These are phyloP conservation scores for Carex littledalei DNA, from an alignment of 176 grass and related monocot species.

Conservation along the genomic window DNA sequence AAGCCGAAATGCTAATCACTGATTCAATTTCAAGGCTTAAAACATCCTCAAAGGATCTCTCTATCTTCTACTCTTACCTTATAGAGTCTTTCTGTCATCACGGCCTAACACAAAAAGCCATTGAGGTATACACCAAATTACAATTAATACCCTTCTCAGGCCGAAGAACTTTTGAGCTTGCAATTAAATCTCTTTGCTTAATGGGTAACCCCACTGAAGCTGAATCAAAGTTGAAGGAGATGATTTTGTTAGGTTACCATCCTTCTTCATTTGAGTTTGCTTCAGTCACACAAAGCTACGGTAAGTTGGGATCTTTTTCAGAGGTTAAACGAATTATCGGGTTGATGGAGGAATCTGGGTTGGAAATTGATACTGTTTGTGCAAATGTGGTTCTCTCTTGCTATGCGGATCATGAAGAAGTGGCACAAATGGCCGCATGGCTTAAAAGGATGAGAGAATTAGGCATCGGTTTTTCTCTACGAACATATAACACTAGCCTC, in stretches of 20 bases:
- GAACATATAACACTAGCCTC: conserved; percentile 55
- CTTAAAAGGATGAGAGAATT: conserved; percentile 44
- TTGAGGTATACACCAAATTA: conserved; percentile 45
- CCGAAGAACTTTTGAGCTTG: conserved; percentile 32
- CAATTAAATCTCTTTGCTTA: conserved; percentile 66
- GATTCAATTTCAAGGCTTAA: conserved; percentile 43
- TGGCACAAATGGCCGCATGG: conserved; percentile 46
- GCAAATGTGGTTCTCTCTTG: conserved; percentile 74
- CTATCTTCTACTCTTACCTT: conserved; percentile 73
- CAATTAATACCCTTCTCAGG: conserved; percentile 31
- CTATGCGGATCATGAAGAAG: conserved; percentile 50
- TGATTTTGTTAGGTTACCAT: conserved; percentile 37
- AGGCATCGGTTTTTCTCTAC: conserved; percentile 26
- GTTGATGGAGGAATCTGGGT: conserved; percentile 56
- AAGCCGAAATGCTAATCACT: conserved; percentile 46
- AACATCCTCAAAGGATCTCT: conserved; percentile 24
- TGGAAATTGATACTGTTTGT: conserved; percentile 37
- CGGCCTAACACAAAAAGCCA: conserved; percentile 35
- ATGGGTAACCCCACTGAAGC: conserved; percentile 53
- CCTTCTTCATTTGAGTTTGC: conserved; percentile 59
- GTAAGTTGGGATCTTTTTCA: conserved; percentile 34
- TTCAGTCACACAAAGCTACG: conserved; percentile 60
- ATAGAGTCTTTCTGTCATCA: conserved; percentile 63
- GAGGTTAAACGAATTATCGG: conserved; percentile 63
- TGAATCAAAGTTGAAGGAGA: conserved; percentile 53